Percentiles rank a stretch among this genome's conserved stretches.
These are phyloP conservation scores for Dichomitus squalens DNA, from an alignment of 1,284 basidiomycete species.

Conservation along the genomic window DNA sequence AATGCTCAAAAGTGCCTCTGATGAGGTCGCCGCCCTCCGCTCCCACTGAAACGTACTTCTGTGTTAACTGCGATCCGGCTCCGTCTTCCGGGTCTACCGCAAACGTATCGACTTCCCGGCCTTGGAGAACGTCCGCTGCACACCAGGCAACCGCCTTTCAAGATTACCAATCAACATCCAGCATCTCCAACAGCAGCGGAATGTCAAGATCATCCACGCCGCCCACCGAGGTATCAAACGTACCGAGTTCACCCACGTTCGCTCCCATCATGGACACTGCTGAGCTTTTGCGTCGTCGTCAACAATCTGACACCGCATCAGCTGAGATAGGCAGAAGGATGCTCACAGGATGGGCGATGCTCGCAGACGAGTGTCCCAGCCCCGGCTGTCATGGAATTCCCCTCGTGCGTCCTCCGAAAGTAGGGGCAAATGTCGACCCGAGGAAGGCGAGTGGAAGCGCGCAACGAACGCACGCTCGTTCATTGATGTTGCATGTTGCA, in stretches of 20 bases:
- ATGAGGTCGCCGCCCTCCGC: conserved; percentile 68
- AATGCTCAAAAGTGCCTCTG: conserved; percentile 61
- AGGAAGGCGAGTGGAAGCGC: conserved; percentile 51
- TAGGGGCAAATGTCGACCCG: conserved; percentile 59
- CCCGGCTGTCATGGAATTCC: conserved; percentile 70
- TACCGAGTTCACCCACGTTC: conserved; percentile 61
- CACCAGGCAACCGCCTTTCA: conserved; percentile 1
- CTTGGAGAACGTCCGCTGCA: neutral
- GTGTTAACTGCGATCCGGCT: conserved; percentile 59
- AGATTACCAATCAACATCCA: conserved; percentile 44
- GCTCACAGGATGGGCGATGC: conserved; percentile 82
- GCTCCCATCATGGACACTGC: conserved; percentile 62
- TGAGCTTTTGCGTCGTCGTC: conserved; percentile 63
- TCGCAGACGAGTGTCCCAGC: conserved; percentile 79
- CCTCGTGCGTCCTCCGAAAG: conserved; percentile 71
- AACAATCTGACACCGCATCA: conserved; percentile 80
- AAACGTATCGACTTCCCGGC: neutral
- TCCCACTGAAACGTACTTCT: conserved; percentile 51
- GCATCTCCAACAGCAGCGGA: conserved; percentile 48
- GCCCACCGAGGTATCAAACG: conserved; percentile 68
- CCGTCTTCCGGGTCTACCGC: conserved; percentile 18
- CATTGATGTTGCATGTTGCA: conserved; percentile 30
- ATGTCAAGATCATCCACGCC: conserved; percentile 69
- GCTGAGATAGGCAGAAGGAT: conserved; percentile 75
- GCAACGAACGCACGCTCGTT: neutral